Evolutionary conservation across 2,329 filamentous ascomycete species (phyloP).

Genomic region (Metarhizium album): DNA sequence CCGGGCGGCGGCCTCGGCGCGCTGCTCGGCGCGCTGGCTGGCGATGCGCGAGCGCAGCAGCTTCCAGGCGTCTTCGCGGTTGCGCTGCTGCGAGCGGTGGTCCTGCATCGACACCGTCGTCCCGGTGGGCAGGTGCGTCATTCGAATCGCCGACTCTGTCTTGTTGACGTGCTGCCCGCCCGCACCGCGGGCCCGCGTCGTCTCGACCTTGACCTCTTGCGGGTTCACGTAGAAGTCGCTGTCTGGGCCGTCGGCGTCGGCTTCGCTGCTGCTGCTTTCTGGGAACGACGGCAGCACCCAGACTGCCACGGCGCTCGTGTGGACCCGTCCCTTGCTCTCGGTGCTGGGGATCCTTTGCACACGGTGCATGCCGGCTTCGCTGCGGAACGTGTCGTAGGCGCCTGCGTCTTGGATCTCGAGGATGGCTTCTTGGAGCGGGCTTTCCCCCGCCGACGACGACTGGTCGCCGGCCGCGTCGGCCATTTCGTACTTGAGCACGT

Average conservation of each 20-base stretch:
- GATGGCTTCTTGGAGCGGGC: conserved; percentile 74
- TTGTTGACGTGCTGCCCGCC: conserved; percentile 98
- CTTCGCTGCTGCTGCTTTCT: conserved; percentile 38
- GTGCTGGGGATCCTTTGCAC: conserved; percentile 90
- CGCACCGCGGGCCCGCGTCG: conserved; percentile 84
- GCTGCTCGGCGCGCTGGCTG: conserved; percentile 65
- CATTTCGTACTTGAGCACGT: conserved; percentile 70
- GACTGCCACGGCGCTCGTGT: conserved; percentile 86
- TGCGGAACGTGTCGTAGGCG: conserved; percentile 71
- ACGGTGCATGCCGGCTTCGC: conserved; percentile 87
- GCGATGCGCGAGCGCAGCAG: conserved; percentile 74
- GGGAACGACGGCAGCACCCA: conserved; percentile 84
- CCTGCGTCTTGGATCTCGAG: conserved; percentile 69
- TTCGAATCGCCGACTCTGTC: conserved; percentile 86
- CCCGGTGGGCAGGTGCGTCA: conserved; percentile 83
- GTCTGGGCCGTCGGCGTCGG: conserved; percentile 68
- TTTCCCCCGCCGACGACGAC: conserved; percentile 46
- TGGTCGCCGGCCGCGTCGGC: conserved; percentile 51
- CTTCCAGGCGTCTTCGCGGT: conserved; percentile 79
- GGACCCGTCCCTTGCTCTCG: conserved; percentile 80
- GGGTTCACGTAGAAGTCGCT: conserved; percentile 88
- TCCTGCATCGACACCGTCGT: conserved; percentile 90
- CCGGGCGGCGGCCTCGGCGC: conserved; percentile 67
- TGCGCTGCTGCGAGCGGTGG: conserved; percentile 77
- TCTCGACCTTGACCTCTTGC: conserved; percentile 71